Evolutionary conservation across 495 filamentous ascomycete genomes (phyloP), one percentile per base, ranked within the genome.

Genomic region (Pseudoneurospora amorphoporcata): DNA sequence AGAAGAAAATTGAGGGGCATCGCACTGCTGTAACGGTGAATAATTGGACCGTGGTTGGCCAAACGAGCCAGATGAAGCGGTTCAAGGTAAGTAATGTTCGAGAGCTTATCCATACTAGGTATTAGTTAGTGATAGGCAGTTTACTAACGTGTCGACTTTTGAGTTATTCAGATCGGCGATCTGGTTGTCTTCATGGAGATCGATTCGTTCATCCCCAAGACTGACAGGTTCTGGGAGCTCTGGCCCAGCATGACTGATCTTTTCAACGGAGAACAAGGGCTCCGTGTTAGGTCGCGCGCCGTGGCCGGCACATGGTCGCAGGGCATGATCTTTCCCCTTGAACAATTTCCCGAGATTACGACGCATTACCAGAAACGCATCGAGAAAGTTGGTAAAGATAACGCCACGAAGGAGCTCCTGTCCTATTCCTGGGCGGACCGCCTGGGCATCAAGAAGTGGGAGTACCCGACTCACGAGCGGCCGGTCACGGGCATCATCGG

Each of bases 151-250:
- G 53, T 8, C 14, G 6, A 8, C 29, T 8, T 5, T 39, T 37
- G 29, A 23, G 5, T 4, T 17, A 12, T 8, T n/a, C 41, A 77
- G 71, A 58, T 68, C 1, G 71, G 70, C 19, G 72, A 76, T n/a
- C 37, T 79, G 3, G 76, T 79, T 12, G 68, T 79, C 17, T 79
- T 71, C 32, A 71, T 77, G 58, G 74, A 79, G 45, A 77, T 79
- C 16, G 77, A 79, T 39, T 72, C 58, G 0, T 74, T 79, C 58
- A 39, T 79, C 19, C 77, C 77, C 35, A 68, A 23, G 1, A 32
- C 3, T 5, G 17, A 37, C 47, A 32, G 69, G 7, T 76, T 74
- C 16, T 76, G 72, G 72, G 69, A 76, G 12, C 65, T 76, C 45
- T 53, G 58, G 10, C 8, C 53, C 14, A 19, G 39, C 14, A 40